Evolutionary conservation across 73 alveolate species (phyloP).

Genomic region (Tetrahymena borealis): DNA sequence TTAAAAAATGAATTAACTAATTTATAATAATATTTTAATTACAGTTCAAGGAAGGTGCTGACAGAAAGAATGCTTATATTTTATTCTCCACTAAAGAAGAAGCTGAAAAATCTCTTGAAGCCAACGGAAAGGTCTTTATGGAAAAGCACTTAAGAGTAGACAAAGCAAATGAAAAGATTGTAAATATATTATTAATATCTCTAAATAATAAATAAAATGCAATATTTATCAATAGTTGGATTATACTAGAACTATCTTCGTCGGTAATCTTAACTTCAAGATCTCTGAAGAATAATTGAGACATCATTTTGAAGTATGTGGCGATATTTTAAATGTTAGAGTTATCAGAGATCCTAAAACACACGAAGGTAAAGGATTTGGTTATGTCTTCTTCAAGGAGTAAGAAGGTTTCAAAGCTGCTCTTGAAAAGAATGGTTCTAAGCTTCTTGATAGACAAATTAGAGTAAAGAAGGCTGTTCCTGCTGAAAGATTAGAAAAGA

Average conservation of each 20-base stretch:
- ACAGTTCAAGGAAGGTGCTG: slow-evolving; percentile 37
- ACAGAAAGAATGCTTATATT: slow-evolving; percentile 65
- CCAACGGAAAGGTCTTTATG: slow-evolving; percentile 52
- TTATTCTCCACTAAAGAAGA: slow-evolving; percentile 40
- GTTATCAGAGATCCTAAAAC: slow-evolving; percentile 62
- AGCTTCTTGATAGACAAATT: slow-evolving; percentile 52
- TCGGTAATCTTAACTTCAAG: slow-evolving; percentile 68
- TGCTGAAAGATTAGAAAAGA: not conserved
- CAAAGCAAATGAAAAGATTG: slow-evolving; percentile 18
- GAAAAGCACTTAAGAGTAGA: slow-evolving; percentile 75
- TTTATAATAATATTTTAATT: not conserved
- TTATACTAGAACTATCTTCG: slow-evolving; percentile 49
- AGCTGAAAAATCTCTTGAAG: slow-evolving; percentile 51
- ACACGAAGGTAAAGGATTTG: slow-evolving; percentile 72
- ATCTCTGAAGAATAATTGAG: slow-evolving; percentile 73
- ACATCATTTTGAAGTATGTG: slow-evolving; percentile 50
- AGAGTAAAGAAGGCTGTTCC: slow-evolving; percentile 56
- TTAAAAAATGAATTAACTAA: too few species aligned
- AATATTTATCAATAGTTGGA: slow-evolving; percentile 3
- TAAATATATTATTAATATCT: not conserved
- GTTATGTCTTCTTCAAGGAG: slow-evolving; percentile 49
- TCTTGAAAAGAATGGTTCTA: slow-evolving; percentile 10
- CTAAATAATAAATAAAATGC: not conserved
- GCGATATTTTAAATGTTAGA: slow-evolving; percentile 61
- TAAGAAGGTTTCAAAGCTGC: slow-evolving; percentile 48